Conservation (phyloP, 148 eudicot genomes). For the Camellia lanceoleosa region DNA sequence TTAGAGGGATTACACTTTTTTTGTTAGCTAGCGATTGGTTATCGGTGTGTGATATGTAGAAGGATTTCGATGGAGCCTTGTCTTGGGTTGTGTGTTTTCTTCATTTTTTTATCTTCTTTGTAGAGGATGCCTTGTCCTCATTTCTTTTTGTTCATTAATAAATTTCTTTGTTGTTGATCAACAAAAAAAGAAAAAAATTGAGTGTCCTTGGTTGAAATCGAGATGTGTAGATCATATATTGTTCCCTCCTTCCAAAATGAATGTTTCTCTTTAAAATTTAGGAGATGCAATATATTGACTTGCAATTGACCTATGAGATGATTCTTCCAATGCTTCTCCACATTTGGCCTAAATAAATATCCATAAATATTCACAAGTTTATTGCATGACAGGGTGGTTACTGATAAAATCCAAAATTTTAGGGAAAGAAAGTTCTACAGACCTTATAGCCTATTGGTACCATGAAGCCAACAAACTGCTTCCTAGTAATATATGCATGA, state of each 20-base stretch:
- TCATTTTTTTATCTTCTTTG: no score
- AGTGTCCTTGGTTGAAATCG: neutral
- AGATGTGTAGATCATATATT: neutral
- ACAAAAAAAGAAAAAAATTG: no score
- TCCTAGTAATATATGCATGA: neutral
- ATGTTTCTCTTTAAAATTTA: neutral
- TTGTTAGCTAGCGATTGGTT: no score
- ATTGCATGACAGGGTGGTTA: neutral
- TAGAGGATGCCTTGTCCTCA: no score
- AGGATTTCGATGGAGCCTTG: no score
- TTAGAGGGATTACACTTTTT: no score
- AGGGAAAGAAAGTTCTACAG: neutral
- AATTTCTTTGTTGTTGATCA: no score
- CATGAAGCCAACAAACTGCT: conserved; percentile 6
- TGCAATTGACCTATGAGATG: neutral
- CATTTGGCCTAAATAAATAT: neutral
- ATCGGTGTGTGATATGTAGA: no score
- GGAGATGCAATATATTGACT: neutral
- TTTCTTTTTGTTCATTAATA: no score
- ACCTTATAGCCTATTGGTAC: neutral
- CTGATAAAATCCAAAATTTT: neutral
- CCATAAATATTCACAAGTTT: neutral
- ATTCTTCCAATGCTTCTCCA: neutral
- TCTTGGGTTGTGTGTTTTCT: no score
- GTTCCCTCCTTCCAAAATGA: neutral